Evolutionary conservation across 805 yeast species (phyloP), one percentile per base, ranked within the genome.

Genomic region (Teunomyces gatunensis): DNA sequence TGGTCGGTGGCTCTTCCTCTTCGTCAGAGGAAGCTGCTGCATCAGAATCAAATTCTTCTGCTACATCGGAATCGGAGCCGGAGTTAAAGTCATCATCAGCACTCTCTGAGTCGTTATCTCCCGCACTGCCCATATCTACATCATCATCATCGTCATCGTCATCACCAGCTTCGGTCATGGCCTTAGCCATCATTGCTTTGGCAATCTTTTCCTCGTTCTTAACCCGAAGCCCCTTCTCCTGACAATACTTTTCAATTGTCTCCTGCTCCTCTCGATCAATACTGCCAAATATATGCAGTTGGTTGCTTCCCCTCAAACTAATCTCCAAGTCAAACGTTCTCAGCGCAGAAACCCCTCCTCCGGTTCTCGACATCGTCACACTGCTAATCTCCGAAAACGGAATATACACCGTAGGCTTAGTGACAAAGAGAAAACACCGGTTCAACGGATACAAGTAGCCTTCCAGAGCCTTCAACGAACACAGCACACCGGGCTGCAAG

Each of bases 371-470:
- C 71, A 94, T 85, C 32, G 87, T 82, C 28, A 94, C 83, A 35
- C 76, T 78, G 45, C 84, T 74, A 34, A 94, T 80, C 57, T 94
- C 98, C 0, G 87, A 73, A 65, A 81, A 87, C 47, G 97, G 96
- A 54, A 94, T 87, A 65, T 87, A 87, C 35, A 94, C 81, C 0
- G 97, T 90, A 39, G 99, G 97, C 65, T 94, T 94, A 20, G 97
- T 90, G 42, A 92, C 85, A 63, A 94, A 92, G 52, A 94, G 70
- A 61, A 94, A 81, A 47, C 96, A 87, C 68, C 89, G 87, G 54
- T 94, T 99, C 49, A 94, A 77, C n/a, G 96, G 89, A 66, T 88
- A 94, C 50, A 94, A 70, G 57, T 90, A 87, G 25, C 99, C 98
- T 72, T 94, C 98, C 44, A 88, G 86, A 0, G 98, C 98, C 67